A percentile compares a stretch with the other conserved stretches of the same genome.
Evolutionary conservation across 352 stramenopile genomes (phyloP).

Genomic region (Globisporangium camurandrum): DNA sequence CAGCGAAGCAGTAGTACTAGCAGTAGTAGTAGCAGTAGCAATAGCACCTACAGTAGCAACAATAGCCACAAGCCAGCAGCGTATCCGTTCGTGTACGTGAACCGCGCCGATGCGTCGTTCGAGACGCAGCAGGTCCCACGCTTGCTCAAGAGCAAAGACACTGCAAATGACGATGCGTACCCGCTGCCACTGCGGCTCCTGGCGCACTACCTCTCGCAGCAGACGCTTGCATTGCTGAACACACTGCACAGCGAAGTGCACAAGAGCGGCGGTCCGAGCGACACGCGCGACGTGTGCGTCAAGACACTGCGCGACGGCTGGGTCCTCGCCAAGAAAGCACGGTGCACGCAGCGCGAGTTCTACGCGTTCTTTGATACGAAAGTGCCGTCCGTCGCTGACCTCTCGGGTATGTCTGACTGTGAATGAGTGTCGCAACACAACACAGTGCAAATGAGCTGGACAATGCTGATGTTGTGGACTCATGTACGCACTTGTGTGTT

Average conservation of each 20-base stretch:
- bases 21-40: not conserved
- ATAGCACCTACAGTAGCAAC: not conserved
- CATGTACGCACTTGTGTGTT: not conserved
- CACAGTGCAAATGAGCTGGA: not conserved
- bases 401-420: conserved; percentile 29
- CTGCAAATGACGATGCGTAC: conserved; percentile 38
- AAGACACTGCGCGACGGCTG: conserved; percentile 50
- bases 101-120: conserved; percentile 48
- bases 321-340: conserved; percentile 43
- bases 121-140: conserved; percentile 38
- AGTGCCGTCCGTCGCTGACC: conserved; percentile 40
- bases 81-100: conserved; percentile 46
- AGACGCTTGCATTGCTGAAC: conserved; percentile 30
- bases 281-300: conserved; percentile 42
- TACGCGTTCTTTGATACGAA: conserved; percentile 62
- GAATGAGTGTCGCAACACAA: not conserved
- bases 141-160: conserved; percentile 44
- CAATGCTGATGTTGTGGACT: conserved; percentile 2
- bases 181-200: conserved; percentile 34
- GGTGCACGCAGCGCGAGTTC: conserved; percentile 36
- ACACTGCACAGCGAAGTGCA: conserved; percentile 34
- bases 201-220: conserved; percentile 36
- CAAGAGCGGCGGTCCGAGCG: conserved; percentile 9
- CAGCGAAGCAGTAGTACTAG: not conserved
- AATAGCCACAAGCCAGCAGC: conserved; percentile 1